Evolutionary conservation across 73 alveolate genomes (phyloP), one percentile per base, ranked within the genome.

Genomic region (Stentor coeruleus): DNA sequence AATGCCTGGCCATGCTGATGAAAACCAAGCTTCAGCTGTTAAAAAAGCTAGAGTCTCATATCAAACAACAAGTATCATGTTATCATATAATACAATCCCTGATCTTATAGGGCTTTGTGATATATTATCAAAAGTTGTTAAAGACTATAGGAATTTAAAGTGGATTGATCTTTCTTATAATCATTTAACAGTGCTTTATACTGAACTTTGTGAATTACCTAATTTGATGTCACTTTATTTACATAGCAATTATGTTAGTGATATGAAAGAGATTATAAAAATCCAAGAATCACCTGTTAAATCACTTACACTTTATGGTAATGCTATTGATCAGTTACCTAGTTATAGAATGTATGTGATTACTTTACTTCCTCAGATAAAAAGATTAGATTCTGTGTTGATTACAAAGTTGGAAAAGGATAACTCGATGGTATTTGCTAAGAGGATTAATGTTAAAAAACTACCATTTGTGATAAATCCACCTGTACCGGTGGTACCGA

Each of bases 301-400:
- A 3, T 59, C 94, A 42, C 82, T 94, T 59, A 90, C 97, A 15
- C 84, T 94, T 35, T 92, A 92, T 88, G 99, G 99, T 49, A 94
- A 94, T 91, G 93, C 95, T 4, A 85, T 94, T 30, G 99, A 94
- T 82, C 94, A 94, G 86, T 86, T 94, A 36, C 87, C 87, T 36
- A 97, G 99, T 55, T 94, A 94, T 84, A 87, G 99, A 83, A 81
- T 88, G 81, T 94, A 86, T 84, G 89, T 92, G 66, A 87, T 94
- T 38, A 97, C 93, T 74, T 87, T 94, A 85, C 59, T 90, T 81
- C 86, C 66, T 49, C 81, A 82, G 42, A 81, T 90, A 33, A 90
- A 90, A 85, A 90, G 89, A 55, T 85, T 90, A 0, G 96, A 90
- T 83, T 82, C 91, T 1, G 96, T 87, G 3, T 75, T 90, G 35